phyloP scores from a whole-genome alignment of 257 asterid species.

The Prunella vulgaris region DNA sequence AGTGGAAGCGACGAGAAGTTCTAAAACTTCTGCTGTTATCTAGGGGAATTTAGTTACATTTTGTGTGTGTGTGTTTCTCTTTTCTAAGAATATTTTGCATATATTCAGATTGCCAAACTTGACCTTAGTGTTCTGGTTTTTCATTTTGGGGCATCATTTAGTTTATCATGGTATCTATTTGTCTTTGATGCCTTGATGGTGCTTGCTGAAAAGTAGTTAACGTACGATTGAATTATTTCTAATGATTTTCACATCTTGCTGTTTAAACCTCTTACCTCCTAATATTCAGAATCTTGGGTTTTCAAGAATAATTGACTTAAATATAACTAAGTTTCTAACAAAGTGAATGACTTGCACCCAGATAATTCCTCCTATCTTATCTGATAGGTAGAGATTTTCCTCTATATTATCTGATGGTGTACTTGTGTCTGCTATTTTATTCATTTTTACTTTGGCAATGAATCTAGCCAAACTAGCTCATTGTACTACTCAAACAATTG shows the following conservation, averaged over 20 bases:
- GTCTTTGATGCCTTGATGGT: too few relatives aligned
- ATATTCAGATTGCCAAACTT: background rate
- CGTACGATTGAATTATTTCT: background rate
- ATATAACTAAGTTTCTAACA: background rate
- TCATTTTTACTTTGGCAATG: background rate
- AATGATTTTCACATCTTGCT: background rate
- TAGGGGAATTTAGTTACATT: background rate
- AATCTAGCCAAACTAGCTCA: background rate
- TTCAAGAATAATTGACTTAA: background rate
- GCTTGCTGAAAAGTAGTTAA: background rate
- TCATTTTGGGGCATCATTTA: background rate
- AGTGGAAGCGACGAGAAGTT: background rate
- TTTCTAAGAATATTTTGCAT: background rate
- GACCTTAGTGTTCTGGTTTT: background rate
- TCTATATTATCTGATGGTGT: too few relatives aligned
- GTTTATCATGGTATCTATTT: background rate
- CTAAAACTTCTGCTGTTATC: constrained; percentile 1
- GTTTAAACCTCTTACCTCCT: too few relatives aligned
- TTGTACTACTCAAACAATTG: too few relatives aligned
- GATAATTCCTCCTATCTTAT: background rate
- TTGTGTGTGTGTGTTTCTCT: background rate
- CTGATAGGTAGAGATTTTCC: too few relatives aligned
- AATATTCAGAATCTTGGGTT: too few relatives aligned
- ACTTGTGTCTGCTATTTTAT: background rate
- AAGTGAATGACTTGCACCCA: background rate